Base-by-base conservation (phyloP, 257 asterid genomes). In the Nicotiana benthamiana region DNA sequence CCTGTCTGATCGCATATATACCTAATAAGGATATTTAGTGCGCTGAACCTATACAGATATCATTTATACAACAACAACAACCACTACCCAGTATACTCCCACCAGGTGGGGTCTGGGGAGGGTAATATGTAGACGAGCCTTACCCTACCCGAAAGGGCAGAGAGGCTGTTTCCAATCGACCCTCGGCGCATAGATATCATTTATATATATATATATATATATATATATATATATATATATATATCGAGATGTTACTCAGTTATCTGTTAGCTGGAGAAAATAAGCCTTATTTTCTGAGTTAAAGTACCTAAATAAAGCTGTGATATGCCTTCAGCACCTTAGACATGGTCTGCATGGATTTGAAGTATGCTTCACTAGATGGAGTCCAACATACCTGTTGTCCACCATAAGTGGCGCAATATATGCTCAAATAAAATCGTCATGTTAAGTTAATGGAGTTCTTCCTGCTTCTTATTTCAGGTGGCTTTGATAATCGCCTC, bases 401-500 rank as follows among this genome's bases (percentile, higher is more conserved):
- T 28, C 30, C 30, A 28, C 30, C 3, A 70, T 22, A 0, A 43
- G 34, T 13, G 34, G 40, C 78, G 4, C 24, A 72, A 72, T 72
- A 43, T 12, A 70, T 46, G 11, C 24, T 72, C 61, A 72, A 22
- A 70, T 22, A 20, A 43, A 70, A 24, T 46, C 61, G 24, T 46
- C 40, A 24, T 46, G 78, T 56, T 56, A 5, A 12, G 60, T 27
- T 46, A 46, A 72, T 72, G 34, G 24, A 72, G 60, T 40, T 17
- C 3, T 59, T 77, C 36, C 20, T 63, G 20, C 16, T 72, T 64
- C 30, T 28, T 28, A 15, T 60, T 74, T 24, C 87, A 96, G 99
- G 99, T 84, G 99, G 99, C 65, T 96, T 82, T 80, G 99, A 96
- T 84, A 82, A 82, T 74, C 97, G 97, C 67, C 92, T 96, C 24